Evolutionary conservation across 805 yeast species (phyloP), one percentile per base, ranked within the genome.

Genomic region (Saccharomycopsis sp.): DNA sequence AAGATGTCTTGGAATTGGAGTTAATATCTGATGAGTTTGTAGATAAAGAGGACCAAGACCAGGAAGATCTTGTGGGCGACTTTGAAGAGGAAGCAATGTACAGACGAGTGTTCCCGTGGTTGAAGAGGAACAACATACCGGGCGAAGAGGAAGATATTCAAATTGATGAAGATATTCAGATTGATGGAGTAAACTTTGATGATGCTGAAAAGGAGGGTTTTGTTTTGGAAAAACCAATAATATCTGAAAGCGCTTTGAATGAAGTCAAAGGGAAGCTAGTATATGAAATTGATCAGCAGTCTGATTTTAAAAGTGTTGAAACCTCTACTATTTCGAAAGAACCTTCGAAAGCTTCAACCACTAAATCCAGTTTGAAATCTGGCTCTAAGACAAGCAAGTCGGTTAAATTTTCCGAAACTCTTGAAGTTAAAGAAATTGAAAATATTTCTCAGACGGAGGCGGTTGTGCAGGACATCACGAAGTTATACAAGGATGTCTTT

Each of bases 21-120:
- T 17, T 45, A n/a, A 38, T 41, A 7, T 31, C 39, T 17, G 45
- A 40, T 4, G 51, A 44, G 3, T 28, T 26, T 31, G 38, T 32
- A 14, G 16, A 37, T 13, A 41, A 19, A 3, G 47, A 46, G 14
- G 41, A 41, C 11, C 38, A 36, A 4, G 43, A 43, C 17, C 35
- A 40, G 5, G 47, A 46, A 27, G 49, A 45, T 27, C 21, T 43
- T 13, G 19, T 37, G 13, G 6, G 9, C 20, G 38, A 24, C 14
- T 44, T 23, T 28, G 47, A 49, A 27, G 52, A 46, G 27, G 50
- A 49, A 5, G 48, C 45, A 20, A 20, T 49, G 13, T 49, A 45
- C 29, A 26, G 43, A 19, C 31, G 48, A 26, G 47, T 49, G 1
- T 49, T 49, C 26, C 52, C 51, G 11, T 49, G 52, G 52, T 14